phyloP scores from a whole-genome alignment of 495 filamentous ascomycete genomes.

The Collariella sp. region DNA sequence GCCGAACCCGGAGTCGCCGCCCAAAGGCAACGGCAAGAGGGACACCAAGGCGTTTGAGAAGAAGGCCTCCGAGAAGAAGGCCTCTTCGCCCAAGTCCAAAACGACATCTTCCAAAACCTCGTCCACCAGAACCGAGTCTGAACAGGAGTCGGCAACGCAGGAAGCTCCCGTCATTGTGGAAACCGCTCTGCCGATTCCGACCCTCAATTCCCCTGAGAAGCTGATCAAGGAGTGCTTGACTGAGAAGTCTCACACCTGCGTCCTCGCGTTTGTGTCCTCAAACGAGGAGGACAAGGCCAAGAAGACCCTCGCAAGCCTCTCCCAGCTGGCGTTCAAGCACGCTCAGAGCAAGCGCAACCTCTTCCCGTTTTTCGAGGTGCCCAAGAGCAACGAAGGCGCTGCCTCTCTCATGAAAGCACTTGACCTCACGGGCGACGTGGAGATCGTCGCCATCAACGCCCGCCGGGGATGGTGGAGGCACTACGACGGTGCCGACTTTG shows the following conservation, averaged over 20 bases:
- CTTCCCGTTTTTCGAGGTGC: slow-evolving; percentile 76
- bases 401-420: slow-evolving; percentile 51
- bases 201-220: slow-evolving; percentile 41
- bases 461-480: slow-evolving; percentile 78
- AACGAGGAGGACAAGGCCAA: slow-evolving; percentile 43
- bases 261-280: slow-evolving; percentile 67
- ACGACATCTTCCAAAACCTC: slow-evolving; percentile 32
- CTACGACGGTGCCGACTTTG: slow-evolving; percentile 52
- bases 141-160: slow-evolving; percentile 30
- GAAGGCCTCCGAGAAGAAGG: slow-evolving; percentile 24
- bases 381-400: slow-evolving; percentile 51
- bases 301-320: slow-evolving; percentile 55
- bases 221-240: slow-evolving; percentile 65
- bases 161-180: slow-evolving; percentile 40
- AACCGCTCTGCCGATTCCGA: slow-evolving; percentile 46
- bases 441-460: slow-evolving; percentile 76
- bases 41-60: slow-evolving; percentile 45
- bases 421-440: slow-evolving; percentile 47
- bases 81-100: slow-evolving; percentile 37
- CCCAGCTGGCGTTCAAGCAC: slow-evolving; percentile 69
- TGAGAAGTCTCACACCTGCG: slow-evolving; percentile 70
- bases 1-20: slow-evolving; percentile 55
- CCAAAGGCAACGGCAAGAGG: slow-evolving; percentile 42
- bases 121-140: slow-evolving; percentile 28
- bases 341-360: slow-evolving; percentile 52